A percentile compares a stretch with the other conserved stretches of the same genome.
Conservation (phyloP, 148 eudicot genomes). For the Vaccinium darrowii region DNA sequence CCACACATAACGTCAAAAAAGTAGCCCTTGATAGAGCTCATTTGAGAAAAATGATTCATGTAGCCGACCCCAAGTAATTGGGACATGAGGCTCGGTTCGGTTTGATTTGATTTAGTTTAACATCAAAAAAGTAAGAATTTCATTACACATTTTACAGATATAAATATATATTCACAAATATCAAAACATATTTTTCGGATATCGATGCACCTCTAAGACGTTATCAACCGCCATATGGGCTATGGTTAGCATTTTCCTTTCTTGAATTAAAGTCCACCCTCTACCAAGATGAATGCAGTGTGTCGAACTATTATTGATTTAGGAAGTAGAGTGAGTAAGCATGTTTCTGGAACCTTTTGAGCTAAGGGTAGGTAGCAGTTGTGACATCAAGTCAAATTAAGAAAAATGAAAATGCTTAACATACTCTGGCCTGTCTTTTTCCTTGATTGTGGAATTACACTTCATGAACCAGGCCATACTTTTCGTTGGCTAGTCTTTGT, state of each 20-base stretch:
- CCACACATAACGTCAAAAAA: too few species aligned
- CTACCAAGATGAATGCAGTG: not conserved
- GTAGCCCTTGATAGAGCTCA: too few species aligned
- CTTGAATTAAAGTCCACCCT: not conserved
- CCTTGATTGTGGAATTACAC: not conserved
- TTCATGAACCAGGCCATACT: not conserved
- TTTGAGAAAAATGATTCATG: too few species aligned
- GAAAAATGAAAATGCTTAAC: slow-evolving; percentile 7
- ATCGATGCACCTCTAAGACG: too few species aligned
- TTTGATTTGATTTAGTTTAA: too few species aligned
- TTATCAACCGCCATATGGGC: too few species aligned
- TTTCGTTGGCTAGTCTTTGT: not conserved
- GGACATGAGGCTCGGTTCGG: too few species aligned
- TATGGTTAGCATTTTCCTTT: not conserved
- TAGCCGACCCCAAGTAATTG: too few species aligned
- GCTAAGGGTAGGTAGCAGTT: slow-evolving; percentile 1
- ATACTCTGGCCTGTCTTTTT: slow-evolving; percentile 6
- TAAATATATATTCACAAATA: too few species aligned
- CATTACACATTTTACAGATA: too few species aligned
- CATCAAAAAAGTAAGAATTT: too few species aligned
- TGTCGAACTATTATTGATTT: not conserved
- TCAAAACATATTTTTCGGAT: too few species aligned
- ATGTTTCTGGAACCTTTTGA: not conserved
- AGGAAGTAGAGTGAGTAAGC: slow-evolving; percentile 3
- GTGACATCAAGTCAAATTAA: not conserved